Evolutionary conservation across 192 early-diverging fungal species (phyloP).

Genomic region (Mortierella hygrophila): DNA sequence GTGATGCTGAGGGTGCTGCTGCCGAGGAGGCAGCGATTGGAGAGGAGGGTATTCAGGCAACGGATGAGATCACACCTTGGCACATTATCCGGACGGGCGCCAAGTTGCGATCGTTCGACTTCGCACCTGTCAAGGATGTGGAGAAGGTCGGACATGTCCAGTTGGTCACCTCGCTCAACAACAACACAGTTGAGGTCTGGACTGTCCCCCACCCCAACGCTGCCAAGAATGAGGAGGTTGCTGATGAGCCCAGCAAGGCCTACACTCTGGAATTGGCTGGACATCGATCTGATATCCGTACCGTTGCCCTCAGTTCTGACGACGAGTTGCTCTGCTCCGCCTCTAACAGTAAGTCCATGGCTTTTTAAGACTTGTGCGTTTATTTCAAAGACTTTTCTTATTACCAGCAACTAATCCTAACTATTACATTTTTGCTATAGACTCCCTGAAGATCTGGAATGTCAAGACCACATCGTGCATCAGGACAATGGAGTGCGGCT

Average conservation of each 20-base stretch:
- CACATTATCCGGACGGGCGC: slow-evolving; percentile 79
- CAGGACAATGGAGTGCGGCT: slow-evolving; percentile 91
- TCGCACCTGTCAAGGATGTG: slow-evolving; percentile 65
- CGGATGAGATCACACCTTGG: slow-evolving; percentile 83
- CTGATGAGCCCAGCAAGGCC: slow-evolving; percentile 73
- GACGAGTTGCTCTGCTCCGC: slow-evolving; percentile 89
- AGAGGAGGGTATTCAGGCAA: slow-evolving; percentile 71
- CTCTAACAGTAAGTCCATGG: slow-evolving; percentile 72
- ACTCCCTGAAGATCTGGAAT: slow-evolving; percentile 93
- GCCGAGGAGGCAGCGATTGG: slow-evolving; percentile 45
- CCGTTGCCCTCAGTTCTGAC: slow-evolving; percentile 90
- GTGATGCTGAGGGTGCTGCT: slow-evolving; percentile 56
- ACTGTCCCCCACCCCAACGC: slow-evolving; percentile 67
- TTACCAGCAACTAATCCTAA: background rate
- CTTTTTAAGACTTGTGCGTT: background rate
- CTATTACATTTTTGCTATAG: slow-evolving; percentile 34
- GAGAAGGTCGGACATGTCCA: slow-evolving; percentile 62
- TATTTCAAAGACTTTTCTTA: background rate
- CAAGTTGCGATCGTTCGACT: slow-evolving; percentile 88
- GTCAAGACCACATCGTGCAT: slow-evolving; percentile 85
- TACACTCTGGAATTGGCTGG: slow-evolving; percentile 86
- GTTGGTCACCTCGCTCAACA: slow-evolving; percentile 80
- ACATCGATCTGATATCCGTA: slow-evolving; percentile 92
- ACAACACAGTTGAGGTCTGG: slow-evolving; percentile 90
- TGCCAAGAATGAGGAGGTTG: slow-evolving; percentile 74